These are phyloP conservation scores for Podospora tetraspora DNA, from an alignment of 495 filamentous ascomycete species.

Conservation along the genomic window DNA sequence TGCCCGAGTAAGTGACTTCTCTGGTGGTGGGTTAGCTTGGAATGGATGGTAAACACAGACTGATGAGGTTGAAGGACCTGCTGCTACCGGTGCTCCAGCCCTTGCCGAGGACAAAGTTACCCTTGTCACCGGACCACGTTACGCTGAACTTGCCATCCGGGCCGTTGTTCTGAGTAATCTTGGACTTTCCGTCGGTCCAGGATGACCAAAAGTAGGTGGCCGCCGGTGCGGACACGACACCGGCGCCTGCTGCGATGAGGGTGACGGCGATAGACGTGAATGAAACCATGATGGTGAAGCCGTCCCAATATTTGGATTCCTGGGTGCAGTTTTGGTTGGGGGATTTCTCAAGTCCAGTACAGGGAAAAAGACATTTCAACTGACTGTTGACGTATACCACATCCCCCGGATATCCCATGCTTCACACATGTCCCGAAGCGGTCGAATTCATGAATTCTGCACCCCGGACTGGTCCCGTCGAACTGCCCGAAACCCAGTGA, in stretches of 20 bases:
- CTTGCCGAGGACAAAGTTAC: constrained; percentile 63
- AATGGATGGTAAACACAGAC: neutral
- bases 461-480: neutral
- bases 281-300: neutral
- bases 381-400: neutral
- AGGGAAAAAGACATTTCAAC: neutral
- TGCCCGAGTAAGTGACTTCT: constrained; percentile 18
- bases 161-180: constrained; percentile 56
- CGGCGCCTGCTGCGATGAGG: neutral
- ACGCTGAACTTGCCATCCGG: constrained; percentile 52
- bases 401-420: neutral
- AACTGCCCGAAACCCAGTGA: constrained; percentile 9
- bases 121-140: constrained; percentile 49
- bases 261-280: neutral
- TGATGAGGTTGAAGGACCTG: neutral
- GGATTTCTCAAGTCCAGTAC: too few relatives aligned
- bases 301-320: too few relatives aligned
- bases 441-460: neutral
- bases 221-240: constrained; percentile 17
- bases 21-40: constrained; percentile 6
- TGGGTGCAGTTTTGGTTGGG: neutral
- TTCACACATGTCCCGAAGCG: neutral
- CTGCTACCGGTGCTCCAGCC: constrained; percentile 52
- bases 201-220: constrained; percentile 55
- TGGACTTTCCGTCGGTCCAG: constrained; percentile 57